These are phyloP conservation scores for Ramalina intermedia DNA, from an alignment of 495 filamentous ascomycete species.

Conservation along the genomic window DNA sequence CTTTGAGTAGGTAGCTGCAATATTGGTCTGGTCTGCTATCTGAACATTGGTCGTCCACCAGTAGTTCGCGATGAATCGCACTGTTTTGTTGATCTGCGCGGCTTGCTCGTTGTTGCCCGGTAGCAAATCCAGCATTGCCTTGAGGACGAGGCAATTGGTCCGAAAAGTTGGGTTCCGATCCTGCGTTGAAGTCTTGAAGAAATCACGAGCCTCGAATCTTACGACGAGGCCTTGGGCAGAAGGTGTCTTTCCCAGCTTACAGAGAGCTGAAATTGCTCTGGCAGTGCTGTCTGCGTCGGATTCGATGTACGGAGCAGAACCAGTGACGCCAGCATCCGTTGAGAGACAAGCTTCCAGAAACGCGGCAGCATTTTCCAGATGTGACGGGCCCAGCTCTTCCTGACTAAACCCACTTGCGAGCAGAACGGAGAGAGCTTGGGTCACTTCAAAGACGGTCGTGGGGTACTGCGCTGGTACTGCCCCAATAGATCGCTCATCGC, in stretches of 20 bases:
- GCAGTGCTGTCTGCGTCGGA: slow-evolving; percentile 37
- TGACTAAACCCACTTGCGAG: slow-evolving; percentile 4
- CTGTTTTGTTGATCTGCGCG: slow-evolving; percentile 7
- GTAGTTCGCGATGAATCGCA: slow-evolving; percentile 3
- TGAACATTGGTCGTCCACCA: slow-evolving; percentile 13
- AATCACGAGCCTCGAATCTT: slow-evolving; percentile 21
- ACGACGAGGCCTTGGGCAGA: slow-evolving; percentile 18
- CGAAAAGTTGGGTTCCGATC: slow-evolving; percentile 27
- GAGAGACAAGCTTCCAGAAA: slow-evolving; percentile 13
- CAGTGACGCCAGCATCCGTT: slow-evolving; percentile 11
- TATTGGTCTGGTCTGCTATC: slow-evolving; percentile 8
- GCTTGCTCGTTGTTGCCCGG: slow-evolving; percentile 7
- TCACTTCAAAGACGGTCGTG: slow-evolving; percentile 26
- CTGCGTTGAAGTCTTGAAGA: slow-evolving; percentile 26
- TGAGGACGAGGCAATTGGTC: slow-evolving; percentile 31
- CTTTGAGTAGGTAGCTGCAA: slow-evolving; percentile 5
- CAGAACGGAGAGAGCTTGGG: slow-evolving; percentile 19
- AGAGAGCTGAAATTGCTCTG: slow-evolving; percentile 23
- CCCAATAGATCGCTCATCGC: slow-evolving; percentile 8
- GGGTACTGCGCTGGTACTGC: slow-evolving; percentile 23
- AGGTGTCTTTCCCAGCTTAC: slow-evolving; percentile 15
- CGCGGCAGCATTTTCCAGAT: slow-evolving; percentile 10
- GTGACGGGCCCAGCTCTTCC: neutral
- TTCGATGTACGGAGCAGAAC: slow-evolving; percentile 20
- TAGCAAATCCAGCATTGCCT: slow-evolving; percentile 17